Conservation (phyloP, 2,329 filamentous ascomycete genomes). For the Cytospora schulzeri region DNA sequence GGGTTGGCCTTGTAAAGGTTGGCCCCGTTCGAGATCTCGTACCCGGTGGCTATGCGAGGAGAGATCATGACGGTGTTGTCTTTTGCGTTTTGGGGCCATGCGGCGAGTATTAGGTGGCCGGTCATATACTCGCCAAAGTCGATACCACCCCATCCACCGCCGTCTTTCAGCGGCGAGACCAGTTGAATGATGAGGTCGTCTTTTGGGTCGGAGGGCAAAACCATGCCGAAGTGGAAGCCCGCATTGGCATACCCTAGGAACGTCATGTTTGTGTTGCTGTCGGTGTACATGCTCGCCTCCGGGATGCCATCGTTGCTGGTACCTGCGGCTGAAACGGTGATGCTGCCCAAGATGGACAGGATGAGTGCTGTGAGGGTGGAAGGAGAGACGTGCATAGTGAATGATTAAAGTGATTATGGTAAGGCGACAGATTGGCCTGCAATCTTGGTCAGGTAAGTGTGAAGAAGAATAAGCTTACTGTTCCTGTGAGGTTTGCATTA, state of each 20-base stretch:
- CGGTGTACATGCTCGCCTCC: slow-evolving; percentile 19
- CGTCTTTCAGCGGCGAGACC: slow-evolving; percentile 26
- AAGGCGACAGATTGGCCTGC: slow-evolving; percentile 24
- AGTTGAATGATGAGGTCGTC: slow-evolving; percentile 27
- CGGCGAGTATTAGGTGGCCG: slow-evolving; percentile 46
- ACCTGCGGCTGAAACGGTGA: slow-evolving; percentile 4
- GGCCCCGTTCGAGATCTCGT: slow-evolving; percentile 44
- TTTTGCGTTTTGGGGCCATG: slow-evolving; percentile 46
- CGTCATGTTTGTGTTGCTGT: slow-evolving; percentile 25
- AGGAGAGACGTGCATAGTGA: slow-evolving; percentile 17
- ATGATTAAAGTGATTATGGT: background rate
- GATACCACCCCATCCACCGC: slow-evolving; percentile 26
- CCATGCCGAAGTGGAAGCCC: slow-evolving; percentile 28
- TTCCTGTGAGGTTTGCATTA: background rate
- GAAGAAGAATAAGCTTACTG: slow-evolving; percentile 4
- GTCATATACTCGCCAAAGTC: slow-evolving; percentile 27
- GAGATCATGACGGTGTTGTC: slow-evolving; percentile 42
- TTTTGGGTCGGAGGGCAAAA: slow-evolving; percentile 20
- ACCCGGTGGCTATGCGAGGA: slow-evolving; percentile 38
- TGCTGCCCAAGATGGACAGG: slow-evolving; percentile 14
- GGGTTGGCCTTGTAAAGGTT: slow-evolving; percentile 44
- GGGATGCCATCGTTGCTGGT: slow-evolving; percentile 17
- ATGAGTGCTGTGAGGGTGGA: slow-evolving; percentile 7
- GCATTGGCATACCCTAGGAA: slow-evolving; percentile 25
- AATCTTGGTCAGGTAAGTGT: slow-evolving; percentile 1